Evolutionary conservation across 495 filamentous ascomycete species (phyloP), one percentile per base, ranked within the genome.

Genomic region (Bombardia bombarda): DNA sequence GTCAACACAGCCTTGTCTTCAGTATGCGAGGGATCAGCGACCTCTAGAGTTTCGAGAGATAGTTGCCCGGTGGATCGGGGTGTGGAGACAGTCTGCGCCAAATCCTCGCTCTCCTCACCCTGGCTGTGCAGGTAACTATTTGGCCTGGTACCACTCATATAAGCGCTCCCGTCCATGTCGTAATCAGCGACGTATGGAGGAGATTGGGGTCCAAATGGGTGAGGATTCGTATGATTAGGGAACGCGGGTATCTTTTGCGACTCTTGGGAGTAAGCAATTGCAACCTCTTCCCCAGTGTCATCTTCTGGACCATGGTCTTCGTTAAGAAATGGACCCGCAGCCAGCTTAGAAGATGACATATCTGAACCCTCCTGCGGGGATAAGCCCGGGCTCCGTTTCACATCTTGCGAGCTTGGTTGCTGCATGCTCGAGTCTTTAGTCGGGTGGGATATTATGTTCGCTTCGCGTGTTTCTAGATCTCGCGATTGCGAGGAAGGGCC

Each of bases 121-220:
- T 61, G 59, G 45, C 33, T 50, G 28, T 66, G 57, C 6, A 61
- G 34, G 32, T 63, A 70, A 45, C 67, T 73, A 31, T 45, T 63
- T 13, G 63, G 63, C 34, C 69, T 63, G 10, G 63, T 68, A 3
- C 64, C 58, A 16, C 63, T 57, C 7, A 60, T 63, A 39, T 69
- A 69, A 33, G 61, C 55, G 20, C 60, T 62, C 40, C 43, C 45
- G 22, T 57, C 52, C 12, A 45, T 45, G 7, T 54, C 47, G 25
- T 52, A 55, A 5, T 45, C 45, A n/a, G n/a, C n/a, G n/a, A n/a
- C n/a, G n/a, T n/a, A n/a, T n/a, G n/a, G n/a, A n/a, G n/a, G n/a
- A n/a, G n/a, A n/a, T n/a, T n/a, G n/a, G 32, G 20, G 42, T 28
- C 43, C 48, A 14, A 58, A 56, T 6, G 50, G 51, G 1, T 44